A percentile compares a stretch with the other conserved stretches of the same genome.
Conservation (phyloP, 495 filamentous ascomycete genomes). For the Aspergillus kassunensis region DNA sequence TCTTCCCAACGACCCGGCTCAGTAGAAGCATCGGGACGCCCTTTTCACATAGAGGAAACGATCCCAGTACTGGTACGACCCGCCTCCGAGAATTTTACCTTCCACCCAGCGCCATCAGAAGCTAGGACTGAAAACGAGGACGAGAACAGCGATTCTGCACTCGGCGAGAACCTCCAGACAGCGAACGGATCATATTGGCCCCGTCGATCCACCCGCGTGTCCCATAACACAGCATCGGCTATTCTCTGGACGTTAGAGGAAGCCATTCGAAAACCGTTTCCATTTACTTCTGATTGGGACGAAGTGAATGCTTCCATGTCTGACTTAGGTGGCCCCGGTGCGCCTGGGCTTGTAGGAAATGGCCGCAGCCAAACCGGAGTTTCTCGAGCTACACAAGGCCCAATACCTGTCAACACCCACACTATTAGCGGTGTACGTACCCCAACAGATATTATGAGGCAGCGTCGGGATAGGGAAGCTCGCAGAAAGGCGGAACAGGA, state of each 20-base stretch:
- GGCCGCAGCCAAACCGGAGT: conserved; percentile 48
- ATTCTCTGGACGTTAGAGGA: conserved; percentile 91
- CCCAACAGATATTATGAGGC: conserved; percentile 73
- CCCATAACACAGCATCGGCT: conserved; percentile 64
- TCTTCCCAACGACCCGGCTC: conserved; percentile 36
- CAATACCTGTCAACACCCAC: conserved; percentile 44
- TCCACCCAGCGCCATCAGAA: conserved; percentile 36
- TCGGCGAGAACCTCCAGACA: conserved; percentile 33
- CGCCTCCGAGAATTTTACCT: conserved; percentile 23
- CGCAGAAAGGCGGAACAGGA: conserved; percentile 58
- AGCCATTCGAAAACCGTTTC: conserved; percentile 75
- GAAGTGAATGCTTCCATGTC: conserved; percentile 97
- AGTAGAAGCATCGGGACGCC: conserved; percentile 28
- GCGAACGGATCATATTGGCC: conserved; percentile 47
- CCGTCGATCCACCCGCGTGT: conserved; percentile 54
- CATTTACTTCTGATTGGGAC: conserved; percentile 76
- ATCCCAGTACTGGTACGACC: conserved; percentile 25
- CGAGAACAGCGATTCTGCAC: conserved; percentile 25
- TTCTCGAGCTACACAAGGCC: conserved; percentile 41
- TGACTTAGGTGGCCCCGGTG: conserved; percentile 60
- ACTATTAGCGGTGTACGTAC: conserved; percentile 45
- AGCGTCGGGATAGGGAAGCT: conserved; percentile 64
- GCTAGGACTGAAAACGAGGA: conserved; percentile 39
- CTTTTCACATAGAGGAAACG: conserved; percentile 25
- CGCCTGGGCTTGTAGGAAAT: conserved; percentile 35